phyloP scores from a whole-genome alignment of 192 early-diverging fungal genomes.

The Dispira parvispora region DNA sequence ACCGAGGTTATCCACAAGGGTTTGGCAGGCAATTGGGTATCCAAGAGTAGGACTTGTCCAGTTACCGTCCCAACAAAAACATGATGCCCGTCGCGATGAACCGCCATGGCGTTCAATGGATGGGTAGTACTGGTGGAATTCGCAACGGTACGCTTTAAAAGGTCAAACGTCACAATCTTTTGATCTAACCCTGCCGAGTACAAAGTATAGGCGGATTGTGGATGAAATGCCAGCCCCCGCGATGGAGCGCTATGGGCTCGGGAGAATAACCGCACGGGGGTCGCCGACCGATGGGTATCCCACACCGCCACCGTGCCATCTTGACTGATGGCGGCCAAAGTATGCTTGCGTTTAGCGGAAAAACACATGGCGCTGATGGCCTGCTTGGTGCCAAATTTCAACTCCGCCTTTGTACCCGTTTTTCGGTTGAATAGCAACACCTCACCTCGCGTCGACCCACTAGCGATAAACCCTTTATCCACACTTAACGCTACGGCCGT shows the following conservation, averaged over 20 bases:
- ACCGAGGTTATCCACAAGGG: not conserved
- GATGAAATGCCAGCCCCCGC: not conserved
- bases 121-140: not conserved
- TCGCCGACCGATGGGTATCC: constrained; percentile 1
- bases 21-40: not conserved
- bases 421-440: constrained; percentile 8
- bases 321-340: constrained; percentile 5
- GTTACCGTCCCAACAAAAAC: not conserved
- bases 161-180: constrained; percentile 3
- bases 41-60: not conserved
- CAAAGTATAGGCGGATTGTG: not conserved
- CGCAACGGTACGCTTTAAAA: not conserved
- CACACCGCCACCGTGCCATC: constrained; percentile 9
- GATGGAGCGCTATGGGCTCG: constrained; percentile 1
- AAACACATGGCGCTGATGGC: not conserved
- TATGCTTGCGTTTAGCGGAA: constrained; percentile 1
- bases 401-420: constrained; percentile 4
- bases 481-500: constrained; percentile 3
- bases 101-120: not conserved
- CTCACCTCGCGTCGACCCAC: constrained; percentile 8
- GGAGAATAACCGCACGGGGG: constrained; percentile 1
- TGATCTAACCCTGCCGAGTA: constrained; percentile 6
- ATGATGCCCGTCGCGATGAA: not conserved
- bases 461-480: constrained; percentile 3
- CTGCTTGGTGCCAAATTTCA: constrained; percentile 6